Percentiles rank a stretch among this genome's conserved stretches.
These are phyloP conservation scores for Magnaporthiopsis incrustans DNA, from an alignment of 2,329 filamentous ascomycete genomes.

Conservation along the genomic window DNA sequence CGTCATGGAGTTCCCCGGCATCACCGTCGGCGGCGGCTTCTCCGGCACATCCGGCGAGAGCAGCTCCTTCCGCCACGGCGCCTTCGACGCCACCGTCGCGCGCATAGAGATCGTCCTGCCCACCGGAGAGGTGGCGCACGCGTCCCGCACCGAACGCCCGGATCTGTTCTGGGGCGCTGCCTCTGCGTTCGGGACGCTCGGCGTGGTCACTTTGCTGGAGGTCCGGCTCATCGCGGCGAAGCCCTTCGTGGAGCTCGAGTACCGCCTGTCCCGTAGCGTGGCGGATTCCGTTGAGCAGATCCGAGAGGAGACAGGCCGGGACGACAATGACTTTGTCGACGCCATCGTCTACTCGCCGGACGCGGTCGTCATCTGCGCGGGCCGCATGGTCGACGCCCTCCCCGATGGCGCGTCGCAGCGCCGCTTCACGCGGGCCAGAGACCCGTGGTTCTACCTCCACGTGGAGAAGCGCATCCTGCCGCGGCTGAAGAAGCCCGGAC, in stretches of 20 bases:
- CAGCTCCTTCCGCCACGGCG: slow-evolving; percentile 56
- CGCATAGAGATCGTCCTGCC: slow-evolving; percentile 56
- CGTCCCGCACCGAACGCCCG: slow-evolving; percentile 34
- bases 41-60: slow-evolving; percentile 60
- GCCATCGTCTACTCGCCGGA: slow-evolving; percentile 54
- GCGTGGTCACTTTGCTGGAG: slow-evolving; percentile 52
- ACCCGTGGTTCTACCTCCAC: slow-evolving; percentile 71
- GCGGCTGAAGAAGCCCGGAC: slow-evolving; percentile 9
- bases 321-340: slow-evolving; percentile 53
- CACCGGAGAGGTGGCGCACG: slow-evolving; percentile 44
- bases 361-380: slow-evolving; percentile 52
- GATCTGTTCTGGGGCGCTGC: slow-evolving; percentile 54
- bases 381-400: slow-evolving; percentile 42
- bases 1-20: slow-evolving; percentile 65
- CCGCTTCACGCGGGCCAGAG: slow-evolving; percentile 47
- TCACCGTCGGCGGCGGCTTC: slow-evolving; percentile 61
- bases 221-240: slow-evolving; percentile 45
- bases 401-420: slow-evolving; percentile 26
- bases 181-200: slow-evolving; percentile 51
- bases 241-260: slow-evolving; percentile 47
- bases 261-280: slow-evolving; percentile 35
- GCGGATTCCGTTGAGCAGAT: slow-evolving; percentile 34
- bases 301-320: slow-evolving; percentile 18
- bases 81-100: slow-evolving; percentile 56
- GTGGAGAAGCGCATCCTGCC: slow-evolving; percentile 23